These are phyloP conservation scores for Colletotrichum endophyticum DNA, from an alignment of 2,329 filamentous ascomycete genomes.

Conservation along the genomic window DNA sequence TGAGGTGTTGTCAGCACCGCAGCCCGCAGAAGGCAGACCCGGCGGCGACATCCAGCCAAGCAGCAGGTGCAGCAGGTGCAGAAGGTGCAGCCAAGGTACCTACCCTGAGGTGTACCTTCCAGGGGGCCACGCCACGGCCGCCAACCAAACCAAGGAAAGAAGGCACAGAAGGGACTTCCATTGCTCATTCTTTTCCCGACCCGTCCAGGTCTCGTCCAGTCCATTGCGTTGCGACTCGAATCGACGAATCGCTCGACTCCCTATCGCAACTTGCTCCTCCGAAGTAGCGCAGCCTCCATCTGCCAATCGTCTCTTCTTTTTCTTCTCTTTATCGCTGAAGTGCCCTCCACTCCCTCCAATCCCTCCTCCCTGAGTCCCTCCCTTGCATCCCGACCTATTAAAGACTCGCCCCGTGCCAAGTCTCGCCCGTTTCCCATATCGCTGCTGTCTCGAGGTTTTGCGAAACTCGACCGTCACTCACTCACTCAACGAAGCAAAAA, in stretches of 20 bases:
- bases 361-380: background rate
- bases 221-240: background rate
- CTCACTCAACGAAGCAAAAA: background rate
- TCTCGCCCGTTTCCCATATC: background rate
- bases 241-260: background rate
- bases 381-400: background rate
- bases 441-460: background rate
- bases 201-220: background rate
- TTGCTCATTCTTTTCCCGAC: background rate
- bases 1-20: background rate
- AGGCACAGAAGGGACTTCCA: background rate
- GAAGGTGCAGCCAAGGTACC: background rate
- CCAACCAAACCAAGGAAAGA: background rate
- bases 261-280: background rate
- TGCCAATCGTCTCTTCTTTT: background rate
- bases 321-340: background rate
- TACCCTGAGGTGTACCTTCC: background rate
- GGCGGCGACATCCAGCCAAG: background rate
- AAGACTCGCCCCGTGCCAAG: constrained; percentile 3
- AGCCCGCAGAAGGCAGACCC: background rate
- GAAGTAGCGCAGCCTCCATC: background rate
- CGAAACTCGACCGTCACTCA: background rate
- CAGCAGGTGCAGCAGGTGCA: background rate
- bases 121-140: background rate
- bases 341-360: background rate